phyloP scores from a whole-genome alignment of 768 basidiomycete species.

The Tulasnella calospora region DNA sequence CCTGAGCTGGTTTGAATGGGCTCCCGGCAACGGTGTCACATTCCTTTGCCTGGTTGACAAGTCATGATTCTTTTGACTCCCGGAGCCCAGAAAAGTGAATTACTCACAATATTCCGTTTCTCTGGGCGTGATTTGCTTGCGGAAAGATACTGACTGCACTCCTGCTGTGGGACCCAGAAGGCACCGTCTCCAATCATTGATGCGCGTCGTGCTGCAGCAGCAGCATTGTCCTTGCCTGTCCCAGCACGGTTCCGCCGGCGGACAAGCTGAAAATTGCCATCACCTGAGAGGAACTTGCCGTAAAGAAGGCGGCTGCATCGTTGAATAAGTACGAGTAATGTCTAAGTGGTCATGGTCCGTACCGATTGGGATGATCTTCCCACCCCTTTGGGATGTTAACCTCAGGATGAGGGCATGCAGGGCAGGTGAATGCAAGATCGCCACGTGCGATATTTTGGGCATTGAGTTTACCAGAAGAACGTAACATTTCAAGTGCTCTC shows the following conservation, averaged over 20 bases:
- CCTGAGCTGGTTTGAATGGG: neutral
- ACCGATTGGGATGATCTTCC: neutral
- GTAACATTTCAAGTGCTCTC: neutral
- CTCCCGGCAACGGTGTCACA: neutral
- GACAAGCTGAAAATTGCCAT: neutral
- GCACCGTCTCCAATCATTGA: neutral
- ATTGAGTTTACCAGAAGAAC: neutral
- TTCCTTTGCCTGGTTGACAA: neutral
- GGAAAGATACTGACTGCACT: neutral
- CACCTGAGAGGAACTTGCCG: neutral
- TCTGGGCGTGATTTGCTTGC: neutral
- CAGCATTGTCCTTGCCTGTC: neutral
- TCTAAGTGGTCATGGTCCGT: too few relatives aligned
- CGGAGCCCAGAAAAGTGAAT: too few relatives aligned
- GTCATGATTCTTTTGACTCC: too few relatives aligned
- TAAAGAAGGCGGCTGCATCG: neutral
- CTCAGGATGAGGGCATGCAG: neutral
- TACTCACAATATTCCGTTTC: too few relatives aligned
- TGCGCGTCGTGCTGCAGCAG: neutral
- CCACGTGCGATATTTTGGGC: neutral
- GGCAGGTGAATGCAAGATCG: neutral
- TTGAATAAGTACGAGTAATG: too few relatives aligned
- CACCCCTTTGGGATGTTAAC: neutral
- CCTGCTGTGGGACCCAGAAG: neutral
- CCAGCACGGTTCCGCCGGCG: neutral